Base-by-base conservation (phyloP, 78 protist genomes). In the Speleostelium caveatum region DNA sequence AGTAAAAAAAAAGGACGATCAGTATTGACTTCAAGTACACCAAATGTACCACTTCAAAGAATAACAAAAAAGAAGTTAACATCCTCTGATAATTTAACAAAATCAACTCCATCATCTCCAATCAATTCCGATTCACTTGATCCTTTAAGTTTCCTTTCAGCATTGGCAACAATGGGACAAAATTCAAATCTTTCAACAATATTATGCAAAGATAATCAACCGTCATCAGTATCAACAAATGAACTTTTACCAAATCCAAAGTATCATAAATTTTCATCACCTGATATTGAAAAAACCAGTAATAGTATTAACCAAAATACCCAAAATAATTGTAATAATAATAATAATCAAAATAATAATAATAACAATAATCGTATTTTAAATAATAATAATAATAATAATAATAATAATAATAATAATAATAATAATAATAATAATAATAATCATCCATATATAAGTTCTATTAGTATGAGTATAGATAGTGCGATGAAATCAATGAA, bases 101-200 rank as follows among this genome's bases (percentile, higher is more conserved):
- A 73, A 36, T 73, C 79, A 10, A 51, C 79, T 21, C 65, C 79
- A 32, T 32, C 79, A 6, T 73, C 79, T 2, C 61, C 79, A 17
- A 55, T 60, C 36, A 69, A 69, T 53, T 45, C 42, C 28, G 38
- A 55, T 1, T 6, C 6, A 14, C 32, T 56, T 3, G 65, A 73
- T 26, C 45, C 61, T 8, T 60, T 73, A 19, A 55, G 49, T 14
- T 56, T 32, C 63, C 61, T 73, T 8, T 51, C 65, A 6, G 22
- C 66, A 16, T 60, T 56, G 5, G 61, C 14, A 73, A 21, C 53
- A 45, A 45, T 45, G 53, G 6, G n/a, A 45, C 10, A 14, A 10
- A 14, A 6, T 14, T 45, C 53, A 45, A 30, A 61, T 22, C 22
- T 33, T 22, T 56, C 79, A 8, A 55, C 79, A 19, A 69, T 45